phyloP scores from a whole-genome alignment of 371 early-diverging fungal genomes.

The Dipsacomyces acuminosporus region DNA sequence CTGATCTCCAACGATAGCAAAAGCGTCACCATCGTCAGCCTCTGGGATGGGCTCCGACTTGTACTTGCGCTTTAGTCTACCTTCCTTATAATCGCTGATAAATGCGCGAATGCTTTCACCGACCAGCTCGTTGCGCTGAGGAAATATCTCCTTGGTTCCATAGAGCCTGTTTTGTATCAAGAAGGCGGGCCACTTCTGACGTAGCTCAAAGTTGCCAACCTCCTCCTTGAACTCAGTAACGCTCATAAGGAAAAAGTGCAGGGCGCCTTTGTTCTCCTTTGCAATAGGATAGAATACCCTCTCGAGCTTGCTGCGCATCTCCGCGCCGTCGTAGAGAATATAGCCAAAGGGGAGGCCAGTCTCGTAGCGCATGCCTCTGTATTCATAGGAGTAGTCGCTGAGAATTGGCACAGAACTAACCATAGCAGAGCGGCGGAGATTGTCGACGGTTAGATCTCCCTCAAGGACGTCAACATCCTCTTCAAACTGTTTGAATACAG shows the following conservation, averaged over 20 bases:
- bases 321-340: conserved; percentile 69
- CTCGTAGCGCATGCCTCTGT: conserved; percentile 77
- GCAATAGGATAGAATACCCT: conserved; percentile 66
- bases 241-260: conserved; percentile 87
- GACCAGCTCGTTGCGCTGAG: conserved; percentile 60
- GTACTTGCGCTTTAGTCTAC: conserved; percentile 68
- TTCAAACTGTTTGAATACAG: conserved; percentile 88
- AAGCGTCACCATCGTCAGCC: conserved; percentile 79
- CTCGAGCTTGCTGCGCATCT: conserved; percentile 54
- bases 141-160: conserved; percentile 76
- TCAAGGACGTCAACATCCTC: conserved; percentile 66
- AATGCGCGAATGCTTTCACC: conserved; percentile 57
- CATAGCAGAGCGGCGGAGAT: conserved; percentile 62
- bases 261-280: conserved; percentile 75
- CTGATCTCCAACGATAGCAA: conserved; percentile 77
- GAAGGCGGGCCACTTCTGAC: conserved; percentile 88
- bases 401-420: conserved; percentile 75
- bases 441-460: conserved; percentile 54
- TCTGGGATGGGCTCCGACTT: conserved; percentile 84
- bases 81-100: conserved; percentile 61
- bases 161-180: conserved; percentile 72
- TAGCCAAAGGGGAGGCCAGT: conserved; percentile 83
- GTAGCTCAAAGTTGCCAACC: conserved; percentile 76
- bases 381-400: conserved; percentile 84
- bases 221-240: conserved; percentile 77